Evolutionary conservation across 1,139 yeast species (phyloP).

Genomic region (Suhomyces bokatorum): DNA sequence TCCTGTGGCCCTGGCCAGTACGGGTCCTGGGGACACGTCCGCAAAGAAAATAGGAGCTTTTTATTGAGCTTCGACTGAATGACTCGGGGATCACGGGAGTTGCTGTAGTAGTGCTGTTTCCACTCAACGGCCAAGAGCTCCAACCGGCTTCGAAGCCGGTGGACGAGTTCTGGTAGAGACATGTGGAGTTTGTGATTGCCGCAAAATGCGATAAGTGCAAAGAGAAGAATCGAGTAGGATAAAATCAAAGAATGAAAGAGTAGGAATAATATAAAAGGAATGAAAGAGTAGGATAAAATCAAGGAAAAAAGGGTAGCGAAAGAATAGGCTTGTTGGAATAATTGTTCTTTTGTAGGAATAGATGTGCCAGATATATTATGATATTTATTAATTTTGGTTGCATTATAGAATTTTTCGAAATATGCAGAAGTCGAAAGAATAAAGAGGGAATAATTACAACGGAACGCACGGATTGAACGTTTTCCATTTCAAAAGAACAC

Average conservation of each 20-base stretch:
- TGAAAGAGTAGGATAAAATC: too few species aligned
- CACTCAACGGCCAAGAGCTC: conserved; percentile 18
- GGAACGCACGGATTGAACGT: too few species aligned
- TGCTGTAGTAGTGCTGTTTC: conserved; percentile 23
- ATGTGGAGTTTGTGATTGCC: conserved; percentile 7
- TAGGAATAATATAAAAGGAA: too few species aligned
- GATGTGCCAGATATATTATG: too few species aligned
- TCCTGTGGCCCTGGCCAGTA: conserved; percentile 21
- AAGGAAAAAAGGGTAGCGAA: too few species aligned
- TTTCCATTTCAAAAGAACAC: too few species aligned
- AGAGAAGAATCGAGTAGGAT: not conserved
- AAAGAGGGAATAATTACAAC: too few species aligned
- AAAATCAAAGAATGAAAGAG: not conserved
- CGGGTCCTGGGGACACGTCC: conserved; percentile 23
- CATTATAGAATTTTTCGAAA: too few species aligned
- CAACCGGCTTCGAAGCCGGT: conserved; percentile 12
- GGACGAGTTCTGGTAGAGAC: conserved; percentile 5
- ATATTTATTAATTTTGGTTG: too few species aligned
- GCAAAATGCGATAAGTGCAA: not conserved
- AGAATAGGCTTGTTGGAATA: too few species aligned
- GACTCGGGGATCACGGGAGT: conserved; percentile 24
- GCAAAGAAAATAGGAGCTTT: conserved; percentile 19
- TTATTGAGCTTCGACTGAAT: conserved; percentile 21
- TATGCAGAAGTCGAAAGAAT: too few species aligned
- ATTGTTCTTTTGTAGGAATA: too few species aligned